These are phyloP conservation scores for Cymbidium sinense DNA, from an alignment of 106 monocot genomes.

Conservation along the genomic window DNA sequence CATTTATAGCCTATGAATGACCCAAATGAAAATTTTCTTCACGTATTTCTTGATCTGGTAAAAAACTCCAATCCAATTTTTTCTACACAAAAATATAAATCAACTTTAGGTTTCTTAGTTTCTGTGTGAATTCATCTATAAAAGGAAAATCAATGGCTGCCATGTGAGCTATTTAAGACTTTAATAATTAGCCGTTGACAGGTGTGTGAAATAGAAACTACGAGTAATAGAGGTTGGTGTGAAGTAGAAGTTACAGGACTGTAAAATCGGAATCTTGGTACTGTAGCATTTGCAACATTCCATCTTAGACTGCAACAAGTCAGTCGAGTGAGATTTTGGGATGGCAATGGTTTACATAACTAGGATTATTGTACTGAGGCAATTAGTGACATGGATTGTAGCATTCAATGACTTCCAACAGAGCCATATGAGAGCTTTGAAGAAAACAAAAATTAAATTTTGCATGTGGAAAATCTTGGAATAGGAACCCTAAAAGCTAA, in stretches of 20 bases:
- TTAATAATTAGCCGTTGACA: not conserved
- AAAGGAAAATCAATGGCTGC: not conserved
- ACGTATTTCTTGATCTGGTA: too few relatives aligned
- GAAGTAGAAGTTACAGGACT: not conserved
- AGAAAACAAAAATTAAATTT: too few relatives aligned
- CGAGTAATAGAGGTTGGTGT: not conserved
- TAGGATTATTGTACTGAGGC: not conserved
- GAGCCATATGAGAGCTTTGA: too few relatives aligned
- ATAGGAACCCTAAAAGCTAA: not conserved
- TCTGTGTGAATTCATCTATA: not conserved
- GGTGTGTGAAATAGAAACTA: not conserved
- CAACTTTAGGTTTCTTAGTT: too few relatives aligned
- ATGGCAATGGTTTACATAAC: not conserved
- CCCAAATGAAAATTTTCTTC: constrained; percentile 2
- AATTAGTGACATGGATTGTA: not conserved
- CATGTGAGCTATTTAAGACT: not conserved
- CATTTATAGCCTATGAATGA: not conserved
- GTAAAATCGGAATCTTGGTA: not conserved
- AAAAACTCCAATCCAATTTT: too few relatives aligned
- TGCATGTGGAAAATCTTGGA: not conserved
- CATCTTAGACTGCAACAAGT: not conserved
- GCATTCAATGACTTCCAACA: not conserved
- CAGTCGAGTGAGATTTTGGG: not conserved
- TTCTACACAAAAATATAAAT: too few relatives aligned
- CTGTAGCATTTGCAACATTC: not conserved